Evolutionary conservation across 2,329 filamentous ascomycete species (phyloP).

Genomic region (Aspergillus glaucus): DNA sequence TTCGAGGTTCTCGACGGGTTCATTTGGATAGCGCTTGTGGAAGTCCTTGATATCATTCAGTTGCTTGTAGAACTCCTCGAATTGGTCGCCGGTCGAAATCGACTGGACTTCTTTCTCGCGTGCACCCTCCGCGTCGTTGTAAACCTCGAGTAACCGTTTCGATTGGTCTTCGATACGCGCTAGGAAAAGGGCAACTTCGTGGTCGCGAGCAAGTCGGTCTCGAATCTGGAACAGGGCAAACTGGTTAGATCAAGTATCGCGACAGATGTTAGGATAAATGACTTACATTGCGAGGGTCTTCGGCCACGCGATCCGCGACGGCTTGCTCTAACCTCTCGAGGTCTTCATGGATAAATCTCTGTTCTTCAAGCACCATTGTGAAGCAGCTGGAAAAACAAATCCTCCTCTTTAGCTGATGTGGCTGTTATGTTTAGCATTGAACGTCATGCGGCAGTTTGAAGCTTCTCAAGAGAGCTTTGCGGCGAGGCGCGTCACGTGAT

Average conservation of each 20-base stretch:
- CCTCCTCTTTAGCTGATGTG: neutral
- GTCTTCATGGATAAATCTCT: conserved; percentile 92
- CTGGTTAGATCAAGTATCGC: conserved; percentile 8
- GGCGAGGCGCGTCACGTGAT: conserved; percentile 19
- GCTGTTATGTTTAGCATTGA: neutral
- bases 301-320: conserved; percentile 77
- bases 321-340: conserved; percentile 92
- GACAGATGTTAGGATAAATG: conserved; percentile 2
- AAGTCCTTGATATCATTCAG: conserved; percentile 75
- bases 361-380: conserved; percentile 79
- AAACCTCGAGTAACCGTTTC: conserved; percentile 70
- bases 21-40: conserved; percentile 85
- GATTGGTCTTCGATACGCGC: conserved; percentile 84
- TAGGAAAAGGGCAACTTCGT: conserved; percentile 82
- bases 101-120: conserved; percentile 74
- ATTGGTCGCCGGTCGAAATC: conserved; percentile 76
- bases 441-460: conserved; percentile 3
- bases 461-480: conserved; percentile 19
- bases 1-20: conserved; percentile 92
- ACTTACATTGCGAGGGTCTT: conserved; percentile 81
- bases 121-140: conserved; percentile 68
- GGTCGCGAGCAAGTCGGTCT: conserved; percentile 81
- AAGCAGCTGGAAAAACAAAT: conserved; percentile 1
- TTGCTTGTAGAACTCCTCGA: conserved; percentile 87
- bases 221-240: conserved; percentile 59